Evolutionary conservation across 2,329 filamentous ascomycete genomes (phyloP), one percentile per base, ranked within the genome.

Genomic region (Fusarium sororula): DNA sequence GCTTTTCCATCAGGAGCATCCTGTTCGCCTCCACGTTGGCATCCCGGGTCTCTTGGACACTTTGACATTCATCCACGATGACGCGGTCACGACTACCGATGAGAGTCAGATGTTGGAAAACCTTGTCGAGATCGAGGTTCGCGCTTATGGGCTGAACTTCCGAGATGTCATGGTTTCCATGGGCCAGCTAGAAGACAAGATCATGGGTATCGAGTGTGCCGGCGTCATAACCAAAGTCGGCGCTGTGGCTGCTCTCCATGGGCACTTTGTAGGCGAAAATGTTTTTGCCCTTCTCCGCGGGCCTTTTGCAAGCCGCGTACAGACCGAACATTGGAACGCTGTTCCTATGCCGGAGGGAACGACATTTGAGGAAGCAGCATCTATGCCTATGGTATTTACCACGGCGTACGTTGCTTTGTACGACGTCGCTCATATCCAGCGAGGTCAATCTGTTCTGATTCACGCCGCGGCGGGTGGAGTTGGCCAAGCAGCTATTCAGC

Each of bases 391-490:
- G 7, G 64, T 68, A 3, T 63, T 50, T 22, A 48, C 30, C 17
- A 73, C 68, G 8, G 71, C 60, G 22, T 69, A 72, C 30, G 63
- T 64, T 22, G 63, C 51, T 9, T 53, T 74, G 8, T 30, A 62
- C 11, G 32, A 63, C 9, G 38, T 65, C 12, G 62, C 64, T 12
- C 42, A 57, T 18, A 22, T 72, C 5, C 53, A 59, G 15, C 45
- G 45, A 17, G 65, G 68, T 12, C 54, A 83, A 50, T 72, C 66
- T 6, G 72, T 83, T 2, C 77, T 84, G 3, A 80, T 83, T 35
- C 81, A 70, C n/a, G 64, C 53, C 8, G 59, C 64, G 8, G 63
- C 64, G 20, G 59, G 64, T 4, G 68, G 48, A 3, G 70, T 80
- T 6, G 81, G 82, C 5, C 75, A 78, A 35, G 79, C 77, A 5